phyloP scores from a whole-genome alignment of 306 rosid species.

The Castanea crenata region DNA sequence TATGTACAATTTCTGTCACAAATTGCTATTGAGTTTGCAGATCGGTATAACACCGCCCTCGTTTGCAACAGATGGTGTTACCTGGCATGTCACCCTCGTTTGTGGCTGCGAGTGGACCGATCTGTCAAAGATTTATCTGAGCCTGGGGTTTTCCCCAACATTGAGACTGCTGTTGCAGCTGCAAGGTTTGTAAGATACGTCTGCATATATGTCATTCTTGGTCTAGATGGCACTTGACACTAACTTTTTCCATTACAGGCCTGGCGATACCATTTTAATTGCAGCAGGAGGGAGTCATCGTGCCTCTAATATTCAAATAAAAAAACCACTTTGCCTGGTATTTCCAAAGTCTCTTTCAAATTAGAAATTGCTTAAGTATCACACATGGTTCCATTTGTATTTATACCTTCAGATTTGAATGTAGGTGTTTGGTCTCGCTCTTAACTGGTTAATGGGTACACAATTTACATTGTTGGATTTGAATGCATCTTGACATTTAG shows the following conservation, averaged over 20 bases:
- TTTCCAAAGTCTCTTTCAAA: constrained; percentile 24
- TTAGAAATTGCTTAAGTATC: not conserved
- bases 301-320: constrained; percentile 83
- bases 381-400: not conserved
- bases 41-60: constrained; percentile 99
- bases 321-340: constrained; percentile 88
- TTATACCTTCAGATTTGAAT: not conserved
- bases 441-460: not conserved
- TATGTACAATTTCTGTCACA: constrained; percentile 45
- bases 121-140: constrained; percentile 62
- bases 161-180: constrained; percentile 83
- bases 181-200: constrained; percentile 57
- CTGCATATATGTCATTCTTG: not conserved
- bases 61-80: constrained; percentile 99
- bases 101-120: constrained; percentile 94
- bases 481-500: not conserved
- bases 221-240: constrained; percentile 9
- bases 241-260: constrained; percentile 43
- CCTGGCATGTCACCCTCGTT: constrained; percentile 94
- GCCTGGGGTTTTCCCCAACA: constrained; percentile 75
- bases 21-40: constrained; percentile 92
- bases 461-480: not conserved
- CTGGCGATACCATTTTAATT: constrained; percentile 93
- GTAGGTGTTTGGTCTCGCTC: not conserved
- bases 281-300: constrained; percentile 80